phyloP scores from a whole-genome alignment of 139 green algal genomes.

The Klebsormidium nitens region DNA sequence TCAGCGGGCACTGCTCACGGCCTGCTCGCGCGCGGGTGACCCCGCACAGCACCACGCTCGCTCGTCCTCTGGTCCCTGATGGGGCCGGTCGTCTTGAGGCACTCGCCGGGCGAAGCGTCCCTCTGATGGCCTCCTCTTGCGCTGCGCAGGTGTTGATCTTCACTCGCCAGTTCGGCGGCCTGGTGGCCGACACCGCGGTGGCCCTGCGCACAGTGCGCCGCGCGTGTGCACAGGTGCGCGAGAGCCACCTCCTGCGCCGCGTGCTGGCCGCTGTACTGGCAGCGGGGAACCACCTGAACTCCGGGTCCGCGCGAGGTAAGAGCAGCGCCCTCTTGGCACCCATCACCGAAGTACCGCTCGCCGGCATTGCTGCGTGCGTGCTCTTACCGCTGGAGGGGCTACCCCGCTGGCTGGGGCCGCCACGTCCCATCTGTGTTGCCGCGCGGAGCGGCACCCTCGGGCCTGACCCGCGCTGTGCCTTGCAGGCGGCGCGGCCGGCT shows the following conservation, averaged over 20 bases:
- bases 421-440: not conserved
- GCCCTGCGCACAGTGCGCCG: conserved; percentile 26
- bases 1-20: not conserved
- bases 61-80: too few species aligned
- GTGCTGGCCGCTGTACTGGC: conserved; percentile 24
- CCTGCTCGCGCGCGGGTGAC: too few species aligned
- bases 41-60: too few species aligned
- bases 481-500: conserved; percentile 1
- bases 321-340: too few species aligned
- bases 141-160: conserved; percentile 8
- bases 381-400: too few species aligned
- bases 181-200: conserved; percentile 25
- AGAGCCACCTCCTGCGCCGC: conserved; percentile 28
- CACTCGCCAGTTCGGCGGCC: conserved; percentile 32
- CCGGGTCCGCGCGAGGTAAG: conserved; percentile 38
- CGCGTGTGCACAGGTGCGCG: conserved; percentile 40
- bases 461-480: not conserved
- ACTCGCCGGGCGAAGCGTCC: too few species aligned
- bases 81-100: too few species aligned
- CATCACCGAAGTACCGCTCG: too few species aligned
- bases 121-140: not conserved
- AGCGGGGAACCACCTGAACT: conserved; percentile 49
- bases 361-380: too few species aligned
- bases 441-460: not conserved
- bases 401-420: too few species aligned